Base-by-base conservation (phyloP, 1,139 yeast species). In the Tardiomyces blankii region DNA sequence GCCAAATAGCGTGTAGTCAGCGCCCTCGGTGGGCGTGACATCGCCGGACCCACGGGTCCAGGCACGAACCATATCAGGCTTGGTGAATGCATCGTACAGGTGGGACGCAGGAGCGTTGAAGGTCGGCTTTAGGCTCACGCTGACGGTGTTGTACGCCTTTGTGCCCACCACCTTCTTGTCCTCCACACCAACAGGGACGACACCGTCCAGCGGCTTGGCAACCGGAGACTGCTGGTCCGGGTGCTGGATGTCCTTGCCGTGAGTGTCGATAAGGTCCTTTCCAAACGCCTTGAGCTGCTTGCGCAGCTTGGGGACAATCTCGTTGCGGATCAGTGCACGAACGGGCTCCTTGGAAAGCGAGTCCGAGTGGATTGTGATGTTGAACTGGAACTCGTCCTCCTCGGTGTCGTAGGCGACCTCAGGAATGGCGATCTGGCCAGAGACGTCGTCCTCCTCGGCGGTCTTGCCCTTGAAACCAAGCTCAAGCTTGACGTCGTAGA, bases 331-430 rank as follows among this genome's bases (percentile, higher is more conserved):
- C 42, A 78, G 60, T 2, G 66, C 58, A 54, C 76, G 69, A 47
- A 75, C 70, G 2, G 75, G 74, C 47, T 73, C 78, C 50, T 76
- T 74, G 40, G 71, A 73, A 32, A 71, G 67, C 50, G 73, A 68
- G 43, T 70, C 74, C 33, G 63, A 61, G 39, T 68, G 70, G 38
- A 85, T 70, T 28, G 81, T 73, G 48, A 87, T 73, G 45, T 81
- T 82, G 61, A 91, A 91, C 61, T 85, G 95, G 58, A 82, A 82
- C 54, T 88, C 96, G 51, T 82, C 89, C 33, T 69, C 74, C 45
- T 82, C 91, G 16, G 95, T 78, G 64, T 91, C 98, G 63, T 89
- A 91, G n/a, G 96, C 93, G 52, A 93, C 76, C 63, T 93, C 98
- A 2, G 98, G 99, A 42, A 91, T 67, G 3, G 79, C 75, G 50